Evolutionary conservation across 495 filamentous ascomycete genomes (phyloP), one percentile per base, ranked within the genome.

Genomic region (Rhizodiscina lignyota): DNA sequence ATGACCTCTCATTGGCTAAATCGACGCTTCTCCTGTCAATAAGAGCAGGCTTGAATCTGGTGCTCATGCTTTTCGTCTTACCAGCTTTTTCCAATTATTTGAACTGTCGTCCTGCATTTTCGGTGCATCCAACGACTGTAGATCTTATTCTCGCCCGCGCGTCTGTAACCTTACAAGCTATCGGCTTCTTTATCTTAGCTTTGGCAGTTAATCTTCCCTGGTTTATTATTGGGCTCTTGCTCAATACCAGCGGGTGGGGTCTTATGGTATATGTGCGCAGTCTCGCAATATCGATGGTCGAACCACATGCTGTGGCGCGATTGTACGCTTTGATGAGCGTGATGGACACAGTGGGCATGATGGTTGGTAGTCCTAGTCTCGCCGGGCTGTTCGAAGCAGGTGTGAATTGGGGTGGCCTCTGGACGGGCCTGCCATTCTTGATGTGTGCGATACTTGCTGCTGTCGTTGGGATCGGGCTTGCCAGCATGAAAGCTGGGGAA

Each of bases 281-380:
- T 0, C 52, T 73, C 18, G 48, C 68, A 13, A 70, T 67, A 2
- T 60, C 60, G 0, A 51, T 70, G 10, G 67, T 75, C 10, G 48
- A 66, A 16, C 53, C 61, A 0, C 55, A 68, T 12, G 61, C 72
- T 35, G 68, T 67, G 0, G 69, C 70, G 5, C 56, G 69, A 2
- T 47, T 74, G 11, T 74, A 67, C 37, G 67, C 64, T 0, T 53
- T 73, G 22, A 63, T 76, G 34, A 66, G 63, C 39, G 62, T 74
- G 8, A 40, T 70, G 11, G 70, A 76, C 41, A 64, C 64, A 0
- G 33, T 67, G 17, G 67, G 69, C 11, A 58, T 56, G n/a, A 58
- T 76, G 17, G 53, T 67, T 18, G 69, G 64, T 2, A 66, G 66
- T 12, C 52, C 70, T 0, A 48, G 66, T 0, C 56, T 73, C 36